Evolutionary conservation across 139 green algal genomes (phyloP), one percentile per base, ranked within the genome.

Genomic region (Diplosphaera chodatii): DNA sequence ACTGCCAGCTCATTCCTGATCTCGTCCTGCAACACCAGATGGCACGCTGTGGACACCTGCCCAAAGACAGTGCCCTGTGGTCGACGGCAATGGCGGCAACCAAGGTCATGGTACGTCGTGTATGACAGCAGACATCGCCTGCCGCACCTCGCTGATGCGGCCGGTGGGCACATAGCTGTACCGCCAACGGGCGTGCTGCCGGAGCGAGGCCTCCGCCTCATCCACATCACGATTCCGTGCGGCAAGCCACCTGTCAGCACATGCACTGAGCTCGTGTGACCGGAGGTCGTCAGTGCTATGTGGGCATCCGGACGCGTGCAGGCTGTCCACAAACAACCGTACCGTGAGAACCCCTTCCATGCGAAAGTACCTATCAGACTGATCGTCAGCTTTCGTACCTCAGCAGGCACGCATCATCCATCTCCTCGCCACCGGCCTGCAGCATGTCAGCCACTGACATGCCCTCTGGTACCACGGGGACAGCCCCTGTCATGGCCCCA

Each of bases 1-100:
- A 74, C 81, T 5, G 73, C 80, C 32, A 86, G 66, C 28, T 80
- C 74, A n/a, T 78, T 78, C 2, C 4, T 21, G 15, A 87, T 77
- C 6, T 76, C 64, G 6, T 70, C 70, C 70, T 80, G 75, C 69
- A 68, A n/a, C n/a, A n/a, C n/a, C n/a, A n/a, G n/a, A n/a, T n/a
- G n/a, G n/a, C n/a, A n/a, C n/a, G n/a, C n/a, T n/a, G n/a, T n/a
- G n/a, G n/a, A n/a, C n/a, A n/a, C n/a, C n/a, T n/a, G n/a, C n/a
- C n/a, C n/a, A n/a, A n/a, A n/a, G n/a, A n/a, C n/a, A n/a, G n/a
- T n/a, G n/a, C n/a, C n/a, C n/a, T n/a, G n/a, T n/a, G n/a, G n/a
- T n/a, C n/a, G n/a, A n/a, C n/a, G n/a, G n/a, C n/a, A n/a, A n/a
- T n/a, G n/a, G n/a, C n/a, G n/a, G n/a, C n/a, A n/a, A n/a, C n/a